phyloP scores from a whole-genome alignment of 108 stramenopile genomes.

The Nitzschia putrida region DNA sequence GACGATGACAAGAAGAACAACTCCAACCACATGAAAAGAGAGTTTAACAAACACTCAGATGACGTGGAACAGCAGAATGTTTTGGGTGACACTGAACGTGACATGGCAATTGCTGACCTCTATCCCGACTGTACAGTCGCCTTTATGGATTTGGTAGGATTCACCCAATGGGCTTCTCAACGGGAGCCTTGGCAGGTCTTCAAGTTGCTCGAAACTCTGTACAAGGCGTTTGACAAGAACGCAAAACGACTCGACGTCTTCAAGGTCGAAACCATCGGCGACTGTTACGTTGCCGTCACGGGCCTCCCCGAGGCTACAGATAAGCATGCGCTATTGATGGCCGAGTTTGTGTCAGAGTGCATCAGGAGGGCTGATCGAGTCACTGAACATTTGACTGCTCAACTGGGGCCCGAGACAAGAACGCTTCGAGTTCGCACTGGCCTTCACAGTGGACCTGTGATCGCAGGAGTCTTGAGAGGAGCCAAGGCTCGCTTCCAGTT shows the following conservation, averaged over 20 bases:
- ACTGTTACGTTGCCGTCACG: constrained; percentile 16
- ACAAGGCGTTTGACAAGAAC: constrained; percentile 3
- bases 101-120: constrained; percentile 2
- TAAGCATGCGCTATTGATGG: constrained; percentile 12
- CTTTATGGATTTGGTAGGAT: constrained; percentile 12
- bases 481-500: constrained; percentile 15
- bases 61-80: background rate
- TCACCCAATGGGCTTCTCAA: constrained; percentile 11
- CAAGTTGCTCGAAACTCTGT: constrained; percentile 12
- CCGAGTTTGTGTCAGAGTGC: constrained; percentile 11
- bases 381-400: background rate
- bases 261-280: constrained; percentile 19
- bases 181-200: constrained; percentile 22
- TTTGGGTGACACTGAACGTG: background rate
- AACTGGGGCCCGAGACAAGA: background rate
- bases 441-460: constrained; percentile 16
- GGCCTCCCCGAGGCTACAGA: background rate
- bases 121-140: constrained; percentile 7
- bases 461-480: constrained; percentile 13
- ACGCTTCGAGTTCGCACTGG: background rate
- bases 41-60: background rate
- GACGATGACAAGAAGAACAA: background rate
- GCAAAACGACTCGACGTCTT: constrained; percentile 7
- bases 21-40: background rate
- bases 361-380: background rate